These are phyloP conservation scores for Tephrocybe sp. DNA, from an alignment of 768 basidiomycete genomes.

Conservation along the genomic window DNA sequence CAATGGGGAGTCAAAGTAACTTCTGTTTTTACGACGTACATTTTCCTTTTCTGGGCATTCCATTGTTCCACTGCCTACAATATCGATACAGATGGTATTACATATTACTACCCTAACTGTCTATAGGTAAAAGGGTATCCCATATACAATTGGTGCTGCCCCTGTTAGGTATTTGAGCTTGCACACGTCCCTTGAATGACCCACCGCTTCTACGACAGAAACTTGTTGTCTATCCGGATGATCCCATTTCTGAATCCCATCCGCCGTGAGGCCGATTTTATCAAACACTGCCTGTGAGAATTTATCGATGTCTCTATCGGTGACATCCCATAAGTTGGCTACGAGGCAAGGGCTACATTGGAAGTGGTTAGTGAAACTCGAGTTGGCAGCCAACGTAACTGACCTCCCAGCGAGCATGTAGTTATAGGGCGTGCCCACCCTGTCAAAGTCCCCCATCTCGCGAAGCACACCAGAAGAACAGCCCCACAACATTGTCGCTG, in stretches of 20 bases:
- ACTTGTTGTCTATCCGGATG: constrained; percentile 24
- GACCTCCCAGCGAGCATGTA: constrained; percentile 99
- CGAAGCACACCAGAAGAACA: constrained; percentile 90
- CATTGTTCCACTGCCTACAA: too few species aligned
- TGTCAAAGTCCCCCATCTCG: constrained; percentile 94
- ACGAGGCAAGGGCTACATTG: constrained; percentile 77
- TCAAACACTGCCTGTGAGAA: constrained; percentile 84
- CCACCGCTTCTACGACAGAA: constrained; percentile 72
- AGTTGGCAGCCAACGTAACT: constrained; percentile 25
- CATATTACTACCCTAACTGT: not conserved
- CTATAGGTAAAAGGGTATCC: constrained; percentile 86
- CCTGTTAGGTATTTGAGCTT: constrained; percentile 94
- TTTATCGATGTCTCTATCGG: constrained; percentile 95
- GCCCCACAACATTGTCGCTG: constrained; percentile 96
- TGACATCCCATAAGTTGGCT: constrained; percentile 98
- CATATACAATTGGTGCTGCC: constrained; percentile 92
- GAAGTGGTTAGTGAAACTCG: not conserved
- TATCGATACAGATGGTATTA: too few species aligned
- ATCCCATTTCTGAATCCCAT: constrained; percentile 23
- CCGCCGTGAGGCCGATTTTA: constrained; percentile 50
- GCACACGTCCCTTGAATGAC: constrained; percentile 73
- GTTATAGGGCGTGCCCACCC: constrained; percentile 86
- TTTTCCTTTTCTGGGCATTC: too few species aligned
- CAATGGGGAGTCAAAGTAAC: too few species aligned
- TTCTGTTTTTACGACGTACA: too few species aligned